phyloP scores from a whole-genome alignment of 805 yeast genomes.

The Dipodascopsis uninucleata region DNA sequence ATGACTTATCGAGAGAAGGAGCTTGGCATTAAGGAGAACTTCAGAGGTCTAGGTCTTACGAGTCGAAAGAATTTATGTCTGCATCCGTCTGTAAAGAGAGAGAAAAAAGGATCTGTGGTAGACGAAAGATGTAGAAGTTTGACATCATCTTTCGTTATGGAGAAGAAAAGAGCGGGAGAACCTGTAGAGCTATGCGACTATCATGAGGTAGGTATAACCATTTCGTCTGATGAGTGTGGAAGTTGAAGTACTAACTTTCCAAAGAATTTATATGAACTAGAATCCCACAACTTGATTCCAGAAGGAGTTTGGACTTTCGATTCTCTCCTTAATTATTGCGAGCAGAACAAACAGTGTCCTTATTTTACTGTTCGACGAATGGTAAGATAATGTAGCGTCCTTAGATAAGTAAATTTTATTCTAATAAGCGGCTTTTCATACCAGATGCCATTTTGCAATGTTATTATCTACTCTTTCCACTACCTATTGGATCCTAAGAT shows the following conservation, averaged over 20 bases:
- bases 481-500: constrained; percentile 94
- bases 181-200: constrained; percentile 70
- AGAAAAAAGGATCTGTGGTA: constrained; percentile 84
- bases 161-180: constrained; percentile 56
- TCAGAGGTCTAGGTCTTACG: constrained; percentile 89
- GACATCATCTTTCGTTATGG: constrained; percentile 85
- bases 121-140: constrained; percentile 95
- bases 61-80: constrained; percentile 91
- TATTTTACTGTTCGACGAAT: constrained; percentile 96
- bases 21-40: constrained; percentile 82
- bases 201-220: constrained; percentile 54
- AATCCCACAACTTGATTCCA: constrained; percentile 85
- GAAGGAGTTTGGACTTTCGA: constrained; percentile 95
- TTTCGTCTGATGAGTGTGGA: background rate
- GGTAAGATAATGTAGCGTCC: constrained; percentile 53
- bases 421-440: no score
- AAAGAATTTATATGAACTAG: constrained; percentile 67
- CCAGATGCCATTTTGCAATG: constrained; percentile 60
- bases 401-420: no score
- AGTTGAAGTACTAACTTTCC: background rate
- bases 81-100: constrained; percentile 82
- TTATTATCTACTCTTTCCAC: constrained; percentile 94
- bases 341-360: constrained; percentile 80
- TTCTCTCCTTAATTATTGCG: constrained; percentile 70
- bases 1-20: constrained; percentile 84